Evolutionary conservation across 768 basidiomycete species (phyloP).

Genomic region (Leccinum disarticulatum): DNA sequence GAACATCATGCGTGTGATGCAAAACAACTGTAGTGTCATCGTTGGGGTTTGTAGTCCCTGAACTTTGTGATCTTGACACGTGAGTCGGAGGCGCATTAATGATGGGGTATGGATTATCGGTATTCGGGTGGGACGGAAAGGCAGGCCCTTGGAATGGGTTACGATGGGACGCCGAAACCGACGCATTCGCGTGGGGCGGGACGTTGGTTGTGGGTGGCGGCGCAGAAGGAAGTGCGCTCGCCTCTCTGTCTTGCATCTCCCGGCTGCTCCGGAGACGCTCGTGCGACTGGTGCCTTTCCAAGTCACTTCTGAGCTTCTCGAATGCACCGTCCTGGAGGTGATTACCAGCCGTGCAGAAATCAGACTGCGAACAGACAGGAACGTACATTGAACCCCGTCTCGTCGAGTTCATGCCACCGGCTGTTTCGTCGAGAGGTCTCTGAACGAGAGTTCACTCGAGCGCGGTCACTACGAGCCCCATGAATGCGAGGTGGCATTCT

Average conservation of each 20-base stretch:
- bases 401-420: slow-evolving; percentile 48
- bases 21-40: slow-evolving; percentile 16
- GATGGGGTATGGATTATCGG: slow-evolving; percentile 22
- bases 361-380: neutral
- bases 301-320: slow-evolving; percentile 46
- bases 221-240: slow-evolving; percentile 4
- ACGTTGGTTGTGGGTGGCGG: slow-evolving; percentile 9
- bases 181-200: slow-evolving; percentile 9
- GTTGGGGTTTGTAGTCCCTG: slow-evolving; percentile 1
- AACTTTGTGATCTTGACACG: slow-evolving; percentile 6
- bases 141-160: slow-evolving; percentile 4
- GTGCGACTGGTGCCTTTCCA: slow-evolving; percentile 48
- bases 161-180: neutral
- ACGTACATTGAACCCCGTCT: slow-evolving; percentile 53
- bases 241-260: neutral
- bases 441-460: slow-evolving; percentile 3
- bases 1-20: slow-evolving; percentile 38
- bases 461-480: slow-evolving; percentile 41
- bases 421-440: slow-evolving; percentile 13
- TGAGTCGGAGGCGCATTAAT: slow-evolving; percentile 2
- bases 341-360: neutral
- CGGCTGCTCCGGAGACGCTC: neutral
- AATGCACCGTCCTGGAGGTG: slow-evolving; percentile 46
- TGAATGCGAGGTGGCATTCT: slow-evolving; percentile 55
- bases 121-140: neutral